Conservation (phyloP, 176 grass and related monocot genomes). For the Triticum monococcum region DNA sequence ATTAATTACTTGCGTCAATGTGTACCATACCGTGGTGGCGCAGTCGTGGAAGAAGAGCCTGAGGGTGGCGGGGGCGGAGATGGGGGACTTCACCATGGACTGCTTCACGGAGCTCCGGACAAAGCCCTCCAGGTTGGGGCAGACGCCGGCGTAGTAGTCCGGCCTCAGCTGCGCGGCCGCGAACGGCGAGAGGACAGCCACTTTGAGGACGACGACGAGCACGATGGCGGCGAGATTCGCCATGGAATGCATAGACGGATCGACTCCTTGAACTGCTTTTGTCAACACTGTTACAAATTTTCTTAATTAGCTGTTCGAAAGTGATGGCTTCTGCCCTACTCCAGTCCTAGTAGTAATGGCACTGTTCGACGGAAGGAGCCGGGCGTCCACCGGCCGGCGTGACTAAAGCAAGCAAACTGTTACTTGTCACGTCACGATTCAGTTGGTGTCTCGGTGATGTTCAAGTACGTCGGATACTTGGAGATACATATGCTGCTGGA, state of each 20-base stretch:
- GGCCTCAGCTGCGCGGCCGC: neutral
- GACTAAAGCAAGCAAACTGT: neutral
- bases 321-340: too few species aligned
- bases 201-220: neutral
- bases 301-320: too few species aligned
- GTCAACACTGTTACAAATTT: too few species aligned
- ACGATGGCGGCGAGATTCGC: neutral
- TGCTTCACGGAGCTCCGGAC: slow-evolving; percentile 39
- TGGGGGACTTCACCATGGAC: slow-evolving; percentile 37
- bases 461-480: neutral
- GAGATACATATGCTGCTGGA: neutral
- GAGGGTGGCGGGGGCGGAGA: slow-evolving; percentile 49
- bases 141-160: slow-evolving; percentile 51
- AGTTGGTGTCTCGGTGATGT: too few species aligned
- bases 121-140: slow-evolving; percentile 51
- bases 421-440: too few species aligned
- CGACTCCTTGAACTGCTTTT: neutral
- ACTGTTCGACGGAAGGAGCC: neutral
- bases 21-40: slow-evolving; percentile 36
- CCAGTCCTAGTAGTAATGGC: too few species aligned
- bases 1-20: neutral
- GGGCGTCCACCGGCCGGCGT: neutral
- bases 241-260: slow-evolving; percentile 8
- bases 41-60: slow-evolving; percentile 82
- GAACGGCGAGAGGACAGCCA: neutral